Base-by-base conservation (phyloP, 768 basidiomycete species). In the Coprinopsis cinerea region DNA sequence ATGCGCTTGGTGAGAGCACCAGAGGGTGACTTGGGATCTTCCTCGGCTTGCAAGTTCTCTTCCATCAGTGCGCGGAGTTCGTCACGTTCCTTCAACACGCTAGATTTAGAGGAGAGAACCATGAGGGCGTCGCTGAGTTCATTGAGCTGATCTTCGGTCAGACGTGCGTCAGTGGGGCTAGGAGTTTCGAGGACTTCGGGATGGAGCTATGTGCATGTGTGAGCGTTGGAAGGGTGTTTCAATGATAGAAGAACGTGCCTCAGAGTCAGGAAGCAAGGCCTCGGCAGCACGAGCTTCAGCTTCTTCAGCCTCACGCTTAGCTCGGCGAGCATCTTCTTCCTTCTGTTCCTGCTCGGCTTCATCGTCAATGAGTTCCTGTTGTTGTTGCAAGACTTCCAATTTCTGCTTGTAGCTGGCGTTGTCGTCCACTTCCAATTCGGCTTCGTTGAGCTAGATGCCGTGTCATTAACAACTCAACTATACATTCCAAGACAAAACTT, bases 291-390 rank as follows among this genome's bases (percentile, higher is more conserved):
- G 81, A 34, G 86, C 78, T 66, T 92, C 92, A 59, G 77, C 66
- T 59, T 92, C 89, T 55, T 82, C 85, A 20, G 83, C 80, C 66
- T 88, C 91, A 58, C 83, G 82, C 63, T 83, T 83, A 39, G 84
- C 86, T 49, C 88, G 85, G 35, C 92, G 84, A n/a, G 91, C 88
- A 62, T 88, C 83, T 64, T 92, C 88, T 64, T 92, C 91, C 69
- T 93, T 88, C 67, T 94, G 85, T 55, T 99, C 96, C 67, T 99
- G 96, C 64, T 97, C 96, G 55, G 93, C 83, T 68, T 99, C 96
- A 65, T 99, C 96, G 63, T 99, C 94, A 63, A 99, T 99, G 53
- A 99, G 90, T 65, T 99, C 96, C 64, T 99, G 91, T 67, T 99
- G 96, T 59, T 99, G 91, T 59, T 96, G 92, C 63, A 99, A 71